phyloP scores from a whole-genome alignment of 139 green algal species.

The Auxenochlorella protothecoides region DNA sequence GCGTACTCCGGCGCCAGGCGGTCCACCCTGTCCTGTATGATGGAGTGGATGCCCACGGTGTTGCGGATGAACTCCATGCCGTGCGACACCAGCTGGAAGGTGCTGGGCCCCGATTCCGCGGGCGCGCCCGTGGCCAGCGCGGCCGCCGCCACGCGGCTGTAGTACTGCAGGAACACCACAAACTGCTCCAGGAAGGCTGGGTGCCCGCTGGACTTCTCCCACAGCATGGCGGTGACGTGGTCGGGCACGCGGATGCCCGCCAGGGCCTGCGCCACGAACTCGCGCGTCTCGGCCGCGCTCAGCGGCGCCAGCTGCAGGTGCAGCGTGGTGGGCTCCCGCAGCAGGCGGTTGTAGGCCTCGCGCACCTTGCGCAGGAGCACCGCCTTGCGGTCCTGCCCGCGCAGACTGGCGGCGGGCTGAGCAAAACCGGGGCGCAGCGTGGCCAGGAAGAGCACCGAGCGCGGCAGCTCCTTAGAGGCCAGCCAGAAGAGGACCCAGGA shows the following conservation, averaged over 20 bases:
- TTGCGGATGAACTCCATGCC: conserved; percentile 24
- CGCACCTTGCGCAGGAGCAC: conserved; percentile 33
- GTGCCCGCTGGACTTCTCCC: conserved; percentile 56
- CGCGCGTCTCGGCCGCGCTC: conserved; percentile 13
- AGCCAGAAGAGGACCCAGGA: conserved; percentile 44
- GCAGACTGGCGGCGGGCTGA: conserved; percentile 1
- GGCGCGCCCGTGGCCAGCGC: not conserved
- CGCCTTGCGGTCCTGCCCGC: conserved; percentile 31
- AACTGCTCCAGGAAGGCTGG: conserved; percentile 63
- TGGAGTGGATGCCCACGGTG: conserved; percentile 31
- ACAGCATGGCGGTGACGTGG: conserved; percentile 42
- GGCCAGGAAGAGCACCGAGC: conserved; percentile 34
- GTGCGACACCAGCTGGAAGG: not conserved
- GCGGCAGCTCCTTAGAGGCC: conserved; percentile 24
- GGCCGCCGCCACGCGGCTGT: not conserved
- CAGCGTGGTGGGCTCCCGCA: conserved; percentile 31
- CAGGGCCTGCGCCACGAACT: conserved; percentile 17
- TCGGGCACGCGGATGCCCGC: conserved; percentile 22
- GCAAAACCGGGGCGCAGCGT: conserved; percentile 23
- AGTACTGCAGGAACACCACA: conserved; percentile 21
- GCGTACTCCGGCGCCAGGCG: conserved; percentile 45
- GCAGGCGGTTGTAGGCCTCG: conserved; percentile 37
- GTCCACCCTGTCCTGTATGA: conserved; percentile 64
- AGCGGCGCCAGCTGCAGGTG: conserved; percentile 35
- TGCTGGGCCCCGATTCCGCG: not conserved